Evolutionary conservation across 345 rosid genomes (phyloP), one percentile per base, ranked within the genome.

Genomic region (Abelmoschus esculentus): DNA sequence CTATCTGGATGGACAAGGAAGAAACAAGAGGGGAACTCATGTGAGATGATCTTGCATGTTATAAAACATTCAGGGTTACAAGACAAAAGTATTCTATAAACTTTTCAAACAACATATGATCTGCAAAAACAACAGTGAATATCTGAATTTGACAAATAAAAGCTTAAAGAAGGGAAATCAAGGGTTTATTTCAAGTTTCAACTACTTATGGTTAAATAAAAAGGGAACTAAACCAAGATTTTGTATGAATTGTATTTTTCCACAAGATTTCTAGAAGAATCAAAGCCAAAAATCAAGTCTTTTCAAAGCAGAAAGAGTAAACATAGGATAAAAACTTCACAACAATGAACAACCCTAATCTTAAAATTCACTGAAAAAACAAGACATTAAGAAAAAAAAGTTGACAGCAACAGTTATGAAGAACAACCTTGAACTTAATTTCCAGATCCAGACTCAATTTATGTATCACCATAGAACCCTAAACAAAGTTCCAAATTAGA

Each of bases 361-460:
- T 61, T 38, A 61, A 17, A 38, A 61, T 36, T 62, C 29, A 36
- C 14, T 4, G 0, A 38, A 38, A 62, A 29, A 17, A 36, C 40
- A 34, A 13, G 40, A 13, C 26, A 32, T n/a, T 15, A 53, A 17
- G 11, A 42, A 42, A 14, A 42, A 14, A 8, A 64, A 44, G 40
- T 66, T 8, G 6, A 44, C n/a, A 1, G 17, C 12, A 29, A 7
- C 40, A 6, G 13, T 66, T 3, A 47, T 49, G 7, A 32, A 52
- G 26, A 67, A 67, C 32, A 50, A 10, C 3, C 19, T 44, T 46
- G 54, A 49, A 62, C 8, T 15, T 18, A 65, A 65, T 36, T 75
- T 42, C 49, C 57, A 65, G 78, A 75, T 75, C 78, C 71, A 66
- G 26, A 57, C 53, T 44, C 70, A 56, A 40, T 70, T 70, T 70